A percentile compares a stretch with the other conserved stretches of the same genome.
Conservation (phyloP, 2,329 filamentous ascomycete species). For the Calonectria multiphialidica region DNA sequence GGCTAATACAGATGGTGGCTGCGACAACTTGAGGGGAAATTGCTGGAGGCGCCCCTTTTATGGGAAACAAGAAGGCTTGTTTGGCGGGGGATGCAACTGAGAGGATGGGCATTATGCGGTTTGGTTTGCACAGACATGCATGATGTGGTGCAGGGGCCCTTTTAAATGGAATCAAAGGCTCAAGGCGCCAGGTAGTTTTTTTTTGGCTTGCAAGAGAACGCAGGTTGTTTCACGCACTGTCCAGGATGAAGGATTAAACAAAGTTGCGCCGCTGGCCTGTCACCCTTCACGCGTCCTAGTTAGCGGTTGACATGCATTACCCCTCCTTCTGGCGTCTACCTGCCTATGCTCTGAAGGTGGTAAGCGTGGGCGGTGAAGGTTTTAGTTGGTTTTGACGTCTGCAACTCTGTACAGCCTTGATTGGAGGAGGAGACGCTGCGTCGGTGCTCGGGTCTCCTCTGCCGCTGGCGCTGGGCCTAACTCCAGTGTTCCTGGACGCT, state of each 20-base stretch:
- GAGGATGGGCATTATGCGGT: not conserved
- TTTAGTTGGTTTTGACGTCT: constrained; percentile 37
- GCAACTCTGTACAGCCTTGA: constrained; percentile 37
- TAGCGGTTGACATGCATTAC: constrained; percentile 27
- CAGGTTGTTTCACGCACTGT: not conserved
- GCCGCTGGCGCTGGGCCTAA: constrained; percentile 24
- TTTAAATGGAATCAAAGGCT: not conserved
- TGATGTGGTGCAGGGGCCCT: not conserved
- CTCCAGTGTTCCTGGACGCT: not conserved
- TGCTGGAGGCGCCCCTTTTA: not conserved
- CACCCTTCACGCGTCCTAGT: not conserved
- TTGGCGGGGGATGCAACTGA: no score
- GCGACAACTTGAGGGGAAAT: not conserved
- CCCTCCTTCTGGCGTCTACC: constrained; percentile 33
- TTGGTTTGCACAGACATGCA: not conserved
- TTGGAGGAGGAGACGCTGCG: constrained; percentile 36
- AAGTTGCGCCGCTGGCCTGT: not conserved
- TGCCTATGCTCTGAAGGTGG: constrained; percentile 15
- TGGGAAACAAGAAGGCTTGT: not conserved
- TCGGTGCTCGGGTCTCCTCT: constrained; percentile 30
- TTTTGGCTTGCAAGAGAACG: not conserved
- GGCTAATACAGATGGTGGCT: not conserved
- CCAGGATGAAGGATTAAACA: not conserved
- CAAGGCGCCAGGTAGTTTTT: not conserved
- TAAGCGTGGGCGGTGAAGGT: constrained; percentile 42